Evolutionary conservation across 2,329 filamentous ascomycete species (phyloP), one percentile per base, ranked within the genome.

Genomic region (Trichocomaceae sp.): DNA sequence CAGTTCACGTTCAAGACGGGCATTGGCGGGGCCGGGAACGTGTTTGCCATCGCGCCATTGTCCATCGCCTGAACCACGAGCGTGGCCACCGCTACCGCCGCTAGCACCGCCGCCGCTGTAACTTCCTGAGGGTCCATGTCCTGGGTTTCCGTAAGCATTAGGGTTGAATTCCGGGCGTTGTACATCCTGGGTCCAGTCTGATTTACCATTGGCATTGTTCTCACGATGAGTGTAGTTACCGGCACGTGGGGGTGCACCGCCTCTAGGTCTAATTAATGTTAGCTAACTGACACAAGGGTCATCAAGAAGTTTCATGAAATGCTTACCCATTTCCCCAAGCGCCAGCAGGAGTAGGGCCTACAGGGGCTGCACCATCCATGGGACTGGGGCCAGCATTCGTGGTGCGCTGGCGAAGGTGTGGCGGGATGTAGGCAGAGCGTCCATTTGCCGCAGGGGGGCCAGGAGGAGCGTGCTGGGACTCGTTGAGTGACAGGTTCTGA

Each of bases 41-140:
- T 99, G 93, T 81, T 97, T 96, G 74, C 93, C 93, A 63, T 97
- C 92, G 68, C 86, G 85, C 93, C 93, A 99, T 78, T 90, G 85
- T 67, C 93, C 93, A 69, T 97, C 93, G 67, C 93, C 93, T 70
- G 90, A 95, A 66, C 91, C 90, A 66, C 87, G 85, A 66, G 84
- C 79, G 67, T 52, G 49, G 63, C 79, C 77, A 60, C 77, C 78
- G 60, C 65, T 63, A 47, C 79, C 77, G 60, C 77, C 78, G 60
- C 65, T 63, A 47, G 62, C 55, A 57, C 64, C 63, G 50, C 64
- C 66, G 63, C 63, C 65, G 49, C 65, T 59, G 51, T 61, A 58
- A 33, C 45, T 49, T 52, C 44, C 54, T 39, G 54, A 52, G 56
- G 76, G 75, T 59, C 78, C 77, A 57, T 80, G 79, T 61, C 76